These are phyloP conservation scores for Starmerella potacharoeniae DNA, from an alignment of 805 yeast genomes.

Conservation along the genomic window DNA sequence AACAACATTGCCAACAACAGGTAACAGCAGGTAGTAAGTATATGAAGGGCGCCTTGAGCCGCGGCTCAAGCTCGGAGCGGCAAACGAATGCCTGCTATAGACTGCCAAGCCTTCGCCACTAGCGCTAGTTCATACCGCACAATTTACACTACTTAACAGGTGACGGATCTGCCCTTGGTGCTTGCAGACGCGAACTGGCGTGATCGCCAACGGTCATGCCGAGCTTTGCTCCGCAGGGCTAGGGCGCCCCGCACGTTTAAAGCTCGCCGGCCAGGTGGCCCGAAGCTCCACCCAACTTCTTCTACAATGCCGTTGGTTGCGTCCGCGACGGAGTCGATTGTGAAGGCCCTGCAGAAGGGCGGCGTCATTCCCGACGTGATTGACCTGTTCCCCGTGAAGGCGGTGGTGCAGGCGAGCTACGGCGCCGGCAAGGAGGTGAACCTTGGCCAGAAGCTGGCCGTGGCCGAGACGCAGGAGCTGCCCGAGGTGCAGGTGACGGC, in stretches of 20 bases:
- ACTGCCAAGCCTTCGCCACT: too few species aligned
- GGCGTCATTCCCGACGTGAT: conserved; percentile 37
- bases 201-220: neutral
- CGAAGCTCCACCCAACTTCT: neutral
- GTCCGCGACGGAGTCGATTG: conserved; percentile 26
- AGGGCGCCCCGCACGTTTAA: neutral
- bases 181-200: neutral
- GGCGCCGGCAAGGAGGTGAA: conserved; percentile 49
- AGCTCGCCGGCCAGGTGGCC: neutral
- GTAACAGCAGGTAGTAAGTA: too few species aligned
- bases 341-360: conserved; percentile 33
- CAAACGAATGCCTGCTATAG: too few species aligned
- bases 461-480: conserved; percentile 50
- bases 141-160: too few species aligned
- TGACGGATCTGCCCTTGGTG: too few species aligned
- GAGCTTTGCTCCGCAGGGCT: neutral
- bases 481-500: conserved; percentile 62
- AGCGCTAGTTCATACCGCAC: too few species aligned
- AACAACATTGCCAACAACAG: too few species aligned
- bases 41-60: too few species aligned
- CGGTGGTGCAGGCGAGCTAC: conserved; percentile 50
- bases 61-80: too few species aligned
- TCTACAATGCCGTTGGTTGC: conserved; percentile 23
- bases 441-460: conserved; percentile 62
- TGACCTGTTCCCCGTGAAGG: conserved; percentile 25